A percentile compares a stretch with the other conserved stretches of the same genome.
Conservation (phyloP, 2,329 filamentous ascomycete genomes). For the Dothideomycetidae sp. region DNA sequence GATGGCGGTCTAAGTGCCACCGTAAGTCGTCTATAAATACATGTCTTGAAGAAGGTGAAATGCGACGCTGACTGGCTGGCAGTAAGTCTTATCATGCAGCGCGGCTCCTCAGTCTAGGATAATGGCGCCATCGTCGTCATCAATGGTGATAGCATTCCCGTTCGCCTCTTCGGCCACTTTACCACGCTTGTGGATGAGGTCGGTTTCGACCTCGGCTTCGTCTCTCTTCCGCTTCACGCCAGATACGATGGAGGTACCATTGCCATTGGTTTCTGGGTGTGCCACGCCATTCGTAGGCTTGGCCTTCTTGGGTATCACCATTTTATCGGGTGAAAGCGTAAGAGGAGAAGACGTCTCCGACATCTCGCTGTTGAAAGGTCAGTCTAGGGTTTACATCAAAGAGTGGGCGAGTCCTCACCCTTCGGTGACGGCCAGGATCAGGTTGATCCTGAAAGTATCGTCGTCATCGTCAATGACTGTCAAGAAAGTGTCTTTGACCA, state of each 20-base stretch:
- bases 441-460: conserved; percentile 62
- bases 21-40: conserved; percentile 11
- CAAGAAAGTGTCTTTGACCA: conserved; percentile 57
- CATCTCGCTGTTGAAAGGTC: conserved; percentile 3
- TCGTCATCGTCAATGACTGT: conserved; percentile 75
- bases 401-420: conserved; percentile 5
- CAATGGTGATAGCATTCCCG: conserved; percentile 22
- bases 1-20: conserved; percentile 68
- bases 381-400: neutral
- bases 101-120: conserved; percentile 13
- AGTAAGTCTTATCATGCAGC: conserved; percentile 1
- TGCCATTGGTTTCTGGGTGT: conserved; percentile 1
- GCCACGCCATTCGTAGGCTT: conserved; percentile 6
- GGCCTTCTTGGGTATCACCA: conserved; percentile 12
- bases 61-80: conserved; percentile 1
- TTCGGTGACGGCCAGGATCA: conserved; percentile 42
- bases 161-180: conserved; percentile 24
- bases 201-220: conserved; percentile 27
- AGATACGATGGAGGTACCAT: neutral
- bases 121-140: conserved; percentile 26
- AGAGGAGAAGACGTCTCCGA: conserved; percentile 1
- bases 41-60: conserved; percentile 1
- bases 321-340: conserved; percentile 10
- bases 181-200: conserved; percentile 25
- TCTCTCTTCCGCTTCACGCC: conserved; percentile 34